phyloP scores from a whole-genome alignment of 352 stramenopile genomes.

The Phytopythium kandeliae region DNA sequence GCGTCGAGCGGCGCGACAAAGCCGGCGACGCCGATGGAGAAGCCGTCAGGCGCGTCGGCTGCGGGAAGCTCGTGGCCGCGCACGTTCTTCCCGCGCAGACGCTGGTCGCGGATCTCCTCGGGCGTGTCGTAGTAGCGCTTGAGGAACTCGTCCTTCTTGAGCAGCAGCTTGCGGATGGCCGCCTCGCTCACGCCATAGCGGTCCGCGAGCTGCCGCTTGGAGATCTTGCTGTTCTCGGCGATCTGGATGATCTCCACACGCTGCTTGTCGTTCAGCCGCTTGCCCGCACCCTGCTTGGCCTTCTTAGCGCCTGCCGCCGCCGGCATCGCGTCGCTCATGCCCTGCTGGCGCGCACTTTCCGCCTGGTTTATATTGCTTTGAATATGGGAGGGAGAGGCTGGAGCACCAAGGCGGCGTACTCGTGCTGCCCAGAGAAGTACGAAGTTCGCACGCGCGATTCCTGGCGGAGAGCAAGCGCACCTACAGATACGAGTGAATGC shows the following conservation, averaged over 20 bases:
- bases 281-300: slow-evolving; percentile 57
- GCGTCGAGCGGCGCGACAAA: slow-evolving; percentile 6
- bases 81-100: slow-evolving; percentile 57
- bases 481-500: no score
- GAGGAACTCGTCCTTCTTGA: slow-evolving; percentile 78
- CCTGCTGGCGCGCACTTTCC: not conserved
- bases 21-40: not conserved
- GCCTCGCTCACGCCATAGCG: slow-evolving; percentile 77
- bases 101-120: slow-evolving; percentile 67
- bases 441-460: no score
- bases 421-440: no score
- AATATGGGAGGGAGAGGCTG: slow-evolving; percentile 2
- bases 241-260: slow-evolving; percentile 83
- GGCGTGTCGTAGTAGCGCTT: slow-evolving; percentile 77
- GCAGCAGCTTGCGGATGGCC: slow-evolving; percentile 73
- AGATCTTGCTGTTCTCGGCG: slow-evolving; percentile 69
- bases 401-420: no score
- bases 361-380: no score
- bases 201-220: slow-evolving; percentile 70
- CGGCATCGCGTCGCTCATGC: not conserved
- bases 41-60: not conserved
- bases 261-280: slow-evolving; percentile 77
- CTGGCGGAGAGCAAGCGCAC: no score
- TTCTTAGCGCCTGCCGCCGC: slow-evolving; percentile 33
- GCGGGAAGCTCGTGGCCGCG: slow-evolving; percentile 16